phyloP scores from a whole-genome alignment of 2,329 filamentous ascomycete genomes.

The Penicillium sp. region DNA sequence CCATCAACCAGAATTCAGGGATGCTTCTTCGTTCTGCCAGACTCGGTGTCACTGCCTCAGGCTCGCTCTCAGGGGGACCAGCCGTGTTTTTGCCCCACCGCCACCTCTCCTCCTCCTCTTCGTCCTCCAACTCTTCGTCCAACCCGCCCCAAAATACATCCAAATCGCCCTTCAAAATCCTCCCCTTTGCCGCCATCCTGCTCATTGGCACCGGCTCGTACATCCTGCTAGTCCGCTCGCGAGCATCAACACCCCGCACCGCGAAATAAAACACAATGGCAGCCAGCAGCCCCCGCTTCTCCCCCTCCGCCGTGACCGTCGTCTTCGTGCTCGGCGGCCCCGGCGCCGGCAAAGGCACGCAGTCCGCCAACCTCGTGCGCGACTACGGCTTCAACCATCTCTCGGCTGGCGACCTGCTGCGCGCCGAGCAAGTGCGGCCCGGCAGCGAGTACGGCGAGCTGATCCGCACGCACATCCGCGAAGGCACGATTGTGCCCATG shows the following conservation, averaged over 20 bases:
- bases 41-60: too few species aligned
- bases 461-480: slow-evolving; percentile 89
- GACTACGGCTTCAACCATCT: slow-evolving; percentile 92
- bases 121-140: slow-evolving; percentile 15
- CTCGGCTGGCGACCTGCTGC: slow-evolving; percentile 86
- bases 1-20: too few species aligned
- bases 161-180: slow-evolving; percentile 38
- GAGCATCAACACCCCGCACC: slow-evolving; percentile 28
- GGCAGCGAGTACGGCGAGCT: slow-evolving; percentile 87
- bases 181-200: slow-evolving; percentile 43
- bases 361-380: slow-evolving; percentile 81
- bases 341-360: slow-evolving; percentile 93
- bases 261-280: slow-evolving; percentile 17
- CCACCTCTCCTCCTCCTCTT: neutral
- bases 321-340: slow-evolving; percentile 95
- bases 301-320: slow-evolving; percentile 75
- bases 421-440: slow-evolving; percentile 83
- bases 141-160: slow-evolving; percentile 22
- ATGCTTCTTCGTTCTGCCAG: too few species aligned
- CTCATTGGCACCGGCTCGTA: slow-evolving; percentile 49
- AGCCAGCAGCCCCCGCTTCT: slow-evolving; percentile 68
- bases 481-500: slow-evolving; percentile 97
- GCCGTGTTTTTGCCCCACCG: too few species aligned
- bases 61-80: too few species aligned
- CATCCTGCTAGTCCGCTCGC: slow-evolving; percentile 48